These are phyloP conservation scores for Diutina siamensis DNA, from an alignment of 1,139 yeast genomes.

Conservation along the genomic window DNA sequence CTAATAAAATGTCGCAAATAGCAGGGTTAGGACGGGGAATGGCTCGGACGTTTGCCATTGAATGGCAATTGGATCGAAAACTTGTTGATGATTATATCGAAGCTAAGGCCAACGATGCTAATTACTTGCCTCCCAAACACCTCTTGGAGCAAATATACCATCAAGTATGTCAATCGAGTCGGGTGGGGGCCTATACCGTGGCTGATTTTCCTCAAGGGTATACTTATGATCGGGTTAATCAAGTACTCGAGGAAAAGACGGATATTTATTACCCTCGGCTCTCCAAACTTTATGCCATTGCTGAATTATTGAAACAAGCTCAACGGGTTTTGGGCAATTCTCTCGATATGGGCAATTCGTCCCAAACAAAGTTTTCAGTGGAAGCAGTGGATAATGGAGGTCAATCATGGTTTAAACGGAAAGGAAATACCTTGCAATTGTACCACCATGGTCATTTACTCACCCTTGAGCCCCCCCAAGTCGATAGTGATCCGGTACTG, in stretches of 20 bases:
- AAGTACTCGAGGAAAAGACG: conserved; percentile 14
- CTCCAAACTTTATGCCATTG: conserved; percentile 18
- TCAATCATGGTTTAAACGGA: background rate
- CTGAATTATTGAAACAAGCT: conserved; percentile 17
- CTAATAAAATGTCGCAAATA: conserved; percentile 37
- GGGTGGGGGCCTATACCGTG: conserved; percentile 16
- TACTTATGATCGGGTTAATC: conserved; percentile 27
- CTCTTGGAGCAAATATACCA: conserved; percentile 9
- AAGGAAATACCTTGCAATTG: background rate
- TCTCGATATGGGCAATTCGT: conserved; percentile 11
- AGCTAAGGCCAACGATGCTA: conserved; percentile 9
- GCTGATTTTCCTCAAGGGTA: conserved; percentile 24
- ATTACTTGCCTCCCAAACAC: conserved; percentile 12
- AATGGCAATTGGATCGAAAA: conserved; percentile 18
- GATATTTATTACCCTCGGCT: conserved; percentile 17
- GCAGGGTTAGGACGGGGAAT: conserved; percentile 46
- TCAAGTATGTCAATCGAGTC: conserved; percentile 11
- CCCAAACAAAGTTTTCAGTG: conserved; percentile 12
- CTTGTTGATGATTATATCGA: conserved; percentile 17
- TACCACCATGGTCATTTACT: background rate
- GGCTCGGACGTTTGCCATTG: conserved; percentile 39
- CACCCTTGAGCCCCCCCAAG: background rate
- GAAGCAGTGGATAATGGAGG: background rate
- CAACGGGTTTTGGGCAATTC: conserved; percentile 17
- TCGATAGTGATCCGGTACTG: background rate